Evolutionary conservation across 805 yeast genomes (phyloP).

Genomic region (Allodekkera sacchari): DNA sequence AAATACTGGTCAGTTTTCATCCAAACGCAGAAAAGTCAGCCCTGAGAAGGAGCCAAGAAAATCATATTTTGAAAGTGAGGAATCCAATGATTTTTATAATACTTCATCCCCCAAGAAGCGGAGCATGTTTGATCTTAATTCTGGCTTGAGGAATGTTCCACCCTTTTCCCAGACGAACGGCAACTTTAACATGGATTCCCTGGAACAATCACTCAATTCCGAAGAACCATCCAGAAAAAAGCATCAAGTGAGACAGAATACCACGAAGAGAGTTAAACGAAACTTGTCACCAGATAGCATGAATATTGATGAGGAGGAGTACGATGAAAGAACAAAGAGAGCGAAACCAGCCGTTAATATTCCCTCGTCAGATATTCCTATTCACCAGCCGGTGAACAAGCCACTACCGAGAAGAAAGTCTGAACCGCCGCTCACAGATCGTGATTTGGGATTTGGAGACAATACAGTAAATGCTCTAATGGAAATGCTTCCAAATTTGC

Average conservation of each 20-base stretch:
- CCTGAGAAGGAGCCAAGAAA: no score
- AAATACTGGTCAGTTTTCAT: background rate
- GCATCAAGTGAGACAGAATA: background rate
- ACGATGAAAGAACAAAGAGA: background rate
- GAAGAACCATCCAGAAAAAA: slow-evolving; percentile 4
- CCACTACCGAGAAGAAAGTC: slow-evolving; percentile 10
- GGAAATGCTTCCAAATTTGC: background rate
- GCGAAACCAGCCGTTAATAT: slow-evolving; percentile 7
- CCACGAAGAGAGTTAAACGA: background rate
- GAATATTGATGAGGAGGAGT: background rate
- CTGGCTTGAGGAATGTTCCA: slow-evolving; percentile 13
- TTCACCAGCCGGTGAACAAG: slow-evolving; percentile 15
- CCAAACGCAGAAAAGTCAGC: background rate
- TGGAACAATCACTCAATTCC: slow-evolving; percentile 12
- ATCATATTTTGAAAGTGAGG: no score
- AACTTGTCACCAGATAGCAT: background rate
- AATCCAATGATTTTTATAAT: no score
- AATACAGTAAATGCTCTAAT: no score
- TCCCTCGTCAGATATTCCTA: slow-evolving; percentile 11
- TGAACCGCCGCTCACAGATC: slow-evolving; percentile 7
- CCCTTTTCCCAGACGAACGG: slow-evolving; percentile 25
- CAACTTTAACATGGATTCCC: slow-evolving; percentile 20
- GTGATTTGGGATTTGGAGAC: slow-evolving; percentile 13
- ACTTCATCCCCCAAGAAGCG: slow-evolving; percentile 3
- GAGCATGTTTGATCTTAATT: slow-evolving; percentile 6